Evolutionary conservation across 345 rosid genomes (phyloP).

Genomic region (Populus nigra): DNA sequence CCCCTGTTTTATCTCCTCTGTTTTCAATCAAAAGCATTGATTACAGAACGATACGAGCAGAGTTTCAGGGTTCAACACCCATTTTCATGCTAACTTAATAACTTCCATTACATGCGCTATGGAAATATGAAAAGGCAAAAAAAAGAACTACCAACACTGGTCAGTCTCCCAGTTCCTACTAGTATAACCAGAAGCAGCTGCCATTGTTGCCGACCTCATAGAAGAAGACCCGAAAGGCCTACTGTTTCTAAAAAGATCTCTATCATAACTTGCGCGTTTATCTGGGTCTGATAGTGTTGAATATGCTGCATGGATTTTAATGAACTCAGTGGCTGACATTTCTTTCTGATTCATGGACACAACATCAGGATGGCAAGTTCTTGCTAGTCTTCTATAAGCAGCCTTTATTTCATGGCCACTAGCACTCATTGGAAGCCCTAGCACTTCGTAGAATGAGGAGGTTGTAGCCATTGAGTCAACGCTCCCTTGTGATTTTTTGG

Average conservation of each 20-base stretch:
- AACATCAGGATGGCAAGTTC: slow-evolving; percentile 58
- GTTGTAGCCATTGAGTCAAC: slow-evolving; percentile 24
- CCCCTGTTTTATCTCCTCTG: background rate
- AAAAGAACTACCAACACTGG: slow-evolving; percentile 60
- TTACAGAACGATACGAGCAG: background rate
- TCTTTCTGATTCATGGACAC: slow-evolving; percentile 41
- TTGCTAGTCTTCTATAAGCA: slow-evolving; percentile 56
- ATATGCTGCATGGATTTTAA: slow-evolving; percentile 52
- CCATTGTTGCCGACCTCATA: slow-evolving; percentile 17
- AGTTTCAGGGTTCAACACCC: background rate
- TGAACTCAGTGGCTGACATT: slow-evolving; percentile 43
- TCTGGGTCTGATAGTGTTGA: slow-evolving; percentile 52
- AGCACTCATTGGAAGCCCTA: slow-evolving; percentile 49
- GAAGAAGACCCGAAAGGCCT: slow-evolving; percentile 21
- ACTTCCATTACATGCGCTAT: background rate
- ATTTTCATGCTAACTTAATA: background rate
- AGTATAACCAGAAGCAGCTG: slow-evolving; percentile 29
- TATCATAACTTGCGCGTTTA: slow-evolving; percentile 52
- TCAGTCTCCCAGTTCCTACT: slow-evolving; percentile 62
- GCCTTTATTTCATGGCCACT: slow-evolving; percentile 43
- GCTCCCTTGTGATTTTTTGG: background rate
- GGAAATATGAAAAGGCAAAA: background rate
- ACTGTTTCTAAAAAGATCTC: slow-evolving; percentile 21
- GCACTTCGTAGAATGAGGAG: slow-evolving; percentile 45
- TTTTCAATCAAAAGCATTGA: background rate